Evolutionary conservation across 2,329 filamentous ascomycete species (phyloP), one percentile per base, ranked within the genome.

Genomic region (Blumeria graminis): DNA sequence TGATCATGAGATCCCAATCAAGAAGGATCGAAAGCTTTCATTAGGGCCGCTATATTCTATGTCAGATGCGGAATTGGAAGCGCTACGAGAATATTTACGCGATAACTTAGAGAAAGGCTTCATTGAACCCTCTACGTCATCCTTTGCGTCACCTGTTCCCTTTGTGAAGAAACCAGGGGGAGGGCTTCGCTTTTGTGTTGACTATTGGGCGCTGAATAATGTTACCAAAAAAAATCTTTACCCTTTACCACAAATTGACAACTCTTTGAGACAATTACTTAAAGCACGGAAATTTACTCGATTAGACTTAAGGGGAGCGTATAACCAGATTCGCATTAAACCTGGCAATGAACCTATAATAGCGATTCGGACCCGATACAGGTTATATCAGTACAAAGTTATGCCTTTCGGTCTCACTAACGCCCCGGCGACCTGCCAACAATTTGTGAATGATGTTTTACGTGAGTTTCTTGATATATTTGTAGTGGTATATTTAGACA

Each of bases 81-180:
- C 14, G 3, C 34, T 58, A 1, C 1, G 33, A 18, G 14, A 56
- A 35, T 58, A 55, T 28, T 36, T 57, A 11, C 16, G 34, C 6
- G 56, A 57, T 32, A 57, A 38, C 16, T 28, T 57, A 8, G 18
- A 10, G 3, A 57, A 57, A 18, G 53, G 56, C 50, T 57, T 57
- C 28, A 50, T 57, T 13, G 1, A 55, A 18, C 36, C 39, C 14
- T 50, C 39, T 9, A 43, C 32, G 10, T 55, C 52, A n/a, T 45
- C 56, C 1, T 53, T 53, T 9, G 8, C 33, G 5, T 52, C 28
- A 6, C 48, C 22, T 14, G 48, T 52, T n/a, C 48, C n/a, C n/a
- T 52, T 52, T 34, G 9, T 52, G 7, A 35, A 52, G 14, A 52
- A 52, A 52, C 32, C 48, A 3, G 48, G 48, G 3, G 48, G 48